Evolutionary conservation across 208 protist genomes (phyloP), one percentile per base, ranked within the genome.

Genomic region (Porcisia hertigi): DNA sequence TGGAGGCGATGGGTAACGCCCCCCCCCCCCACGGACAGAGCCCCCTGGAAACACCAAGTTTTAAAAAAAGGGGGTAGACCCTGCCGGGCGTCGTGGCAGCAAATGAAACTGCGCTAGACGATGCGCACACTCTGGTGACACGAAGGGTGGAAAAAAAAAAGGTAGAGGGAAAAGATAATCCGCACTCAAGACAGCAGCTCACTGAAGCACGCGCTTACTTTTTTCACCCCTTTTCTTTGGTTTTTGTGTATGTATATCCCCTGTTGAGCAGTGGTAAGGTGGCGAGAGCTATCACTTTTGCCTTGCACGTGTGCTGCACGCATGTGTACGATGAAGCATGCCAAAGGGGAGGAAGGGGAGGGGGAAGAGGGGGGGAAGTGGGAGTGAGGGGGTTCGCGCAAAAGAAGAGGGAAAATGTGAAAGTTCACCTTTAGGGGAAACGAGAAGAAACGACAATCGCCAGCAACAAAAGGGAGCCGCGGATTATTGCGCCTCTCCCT

Each of bases 121-220:
- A 18, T 30, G n/a, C 16, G 47, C 66, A 57, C 14, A 1, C 47
- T 41, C 47, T 23, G 30, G 20, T 43, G 49, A 23, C 57, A 25
- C 57, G 14, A 66, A 75, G 30, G 65, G 25, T 60, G 67, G 34
- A 30, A 2, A 53, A 82, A 57, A 70, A 71, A 69, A 71, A 70
- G n/a, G 30, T 30, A 30, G 30, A 30, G 30, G 71, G 45, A 64
- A 36, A 73, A 47, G 74, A 80, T 20, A 41, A 79, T 20, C 41
- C 16, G 23, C 23, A 49, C 63, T 41, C 23, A 30, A 34, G 3
- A 52, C 63, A 12, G 11, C 9, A 25, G 41, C 41, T 23, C 25
- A 30, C 16, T 12, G 11, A 9, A 7, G 41, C 23, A 6, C 39
- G 2, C 63, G 23, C 63, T 20, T n/a, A n/a, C 25, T 34, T 9